Evolutionary conservation across 345 rosid genomes (phyloP).

Genomic region (Sisymbrium irio): DNA sequence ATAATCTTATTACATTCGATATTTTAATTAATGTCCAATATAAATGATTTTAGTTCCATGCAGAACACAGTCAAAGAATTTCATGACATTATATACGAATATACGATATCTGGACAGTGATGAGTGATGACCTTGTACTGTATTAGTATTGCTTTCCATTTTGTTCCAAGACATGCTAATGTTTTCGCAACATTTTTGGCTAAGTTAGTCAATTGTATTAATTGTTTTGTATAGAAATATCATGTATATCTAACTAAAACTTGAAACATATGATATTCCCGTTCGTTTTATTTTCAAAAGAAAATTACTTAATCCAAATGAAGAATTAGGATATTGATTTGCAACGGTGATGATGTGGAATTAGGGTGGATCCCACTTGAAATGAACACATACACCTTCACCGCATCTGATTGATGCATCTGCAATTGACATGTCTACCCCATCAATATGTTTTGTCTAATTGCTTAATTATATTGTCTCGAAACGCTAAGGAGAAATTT

Average conservation of each 20-base stretch:
- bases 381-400: constrained; percentile 10
- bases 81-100: neutral
- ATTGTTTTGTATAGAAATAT: neutral
- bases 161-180: neutral
- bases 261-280: neutral
- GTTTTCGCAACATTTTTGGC: neutral
- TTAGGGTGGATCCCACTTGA: constrained; percentile 17
- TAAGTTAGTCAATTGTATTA: neutral
- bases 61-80: neutral
- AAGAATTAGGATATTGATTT: neutral
- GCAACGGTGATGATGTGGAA: constrained; percentile 13
- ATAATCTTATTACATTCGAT: neutral
- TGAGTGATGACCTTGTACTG: neutral
- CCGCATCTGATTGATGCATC: neutral
- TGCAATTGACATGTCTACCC: neutral
- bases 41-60: neutral
- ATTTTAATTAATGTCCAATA: neutral
- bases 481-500: neutral
- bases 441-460: constrained; percentile 19
- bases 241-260: neutral
- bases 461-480: constrained; percentile 16
- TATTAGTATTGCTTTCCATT: neutral
- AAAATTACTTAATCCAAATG: neutral
- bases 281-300: neutral
- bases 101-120: neutral